Percentiles rank a stretch among this genome's conserved stretches.
These are phyloP conservation scores for Batrachochytrium dendrobatidis DNA, from an alignment of 371 early-diverging fungal species.

Conservation along the genomic window DNA sequence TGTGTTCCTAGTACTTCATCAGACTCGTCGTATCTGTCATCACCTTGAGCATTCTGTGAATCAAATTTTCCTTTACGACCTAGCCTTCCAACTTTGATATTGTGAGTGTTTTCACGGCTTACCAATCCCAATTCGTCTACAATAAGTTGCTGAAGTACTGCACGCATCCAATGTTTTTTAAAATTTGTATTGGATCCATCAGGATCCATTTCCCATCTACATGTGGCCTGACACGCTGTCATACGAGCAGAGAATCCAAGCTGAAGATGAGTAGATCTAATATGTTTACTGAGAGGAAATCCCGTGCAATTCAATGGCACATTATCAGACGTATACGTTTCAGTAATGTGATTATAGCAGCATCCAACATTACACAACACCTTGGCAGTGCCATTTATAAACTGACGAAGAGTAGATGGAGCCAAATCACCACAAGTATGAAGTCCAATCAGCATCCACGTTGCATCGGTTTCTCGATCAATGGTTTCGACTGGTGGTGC, in stretches of 20 bases:
- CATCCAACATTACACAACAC: conserved; percentile 76
- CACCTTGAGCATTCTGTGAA: too few species aligned
- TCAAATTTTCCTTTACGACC: conserved; percentile 18
- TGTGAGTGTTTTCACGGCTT: conserved; percentile 14
- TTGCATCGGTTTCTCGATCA: conserved; percentile 10
- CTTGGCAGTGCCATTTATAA: conserved; percentile 54
- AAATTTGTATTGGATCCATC: conserved; percentile 48
- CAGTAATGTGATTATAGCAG: conserved; percentile 72
- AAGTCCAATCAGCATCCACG: conserved; percentile 74
- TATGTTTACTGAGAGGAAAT: conserved; percentile 54
- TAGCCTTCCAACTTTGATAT: conserved; percentile 25
- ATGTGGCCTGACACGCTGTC: conserved; percentile 76
- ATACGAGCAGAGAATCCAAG: conserved; percentile 69
- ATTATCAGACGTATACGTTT: conserved; percentile 14
- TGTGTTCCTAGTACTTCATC: conserved; percentile 37
- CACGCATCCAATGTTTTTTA: conserved; percentile 65
- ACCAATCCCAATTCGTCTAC: conserved; percentile 23
- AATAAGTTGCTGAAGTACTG: conserved; percentile 56
- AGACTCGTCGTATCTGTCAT: too few species aligned
- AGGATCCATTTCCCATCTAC: conserved; percentile 59
- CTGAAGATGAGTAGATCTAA: conserved; percentile 25
- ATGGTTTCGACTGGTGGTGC: conserved; percentile 4
- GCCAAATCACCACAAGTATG: conserved; percentile 84
- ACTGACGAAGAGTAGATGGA: conserved; percentile 62
- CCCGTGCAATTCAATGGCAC: conserved; percentile 29